These are phyloP conservation scores for Austropuccinia psidii DNA, from an alignment of 1,284 basidiomycete genomes.

Conservation along the genomic window DNA sequence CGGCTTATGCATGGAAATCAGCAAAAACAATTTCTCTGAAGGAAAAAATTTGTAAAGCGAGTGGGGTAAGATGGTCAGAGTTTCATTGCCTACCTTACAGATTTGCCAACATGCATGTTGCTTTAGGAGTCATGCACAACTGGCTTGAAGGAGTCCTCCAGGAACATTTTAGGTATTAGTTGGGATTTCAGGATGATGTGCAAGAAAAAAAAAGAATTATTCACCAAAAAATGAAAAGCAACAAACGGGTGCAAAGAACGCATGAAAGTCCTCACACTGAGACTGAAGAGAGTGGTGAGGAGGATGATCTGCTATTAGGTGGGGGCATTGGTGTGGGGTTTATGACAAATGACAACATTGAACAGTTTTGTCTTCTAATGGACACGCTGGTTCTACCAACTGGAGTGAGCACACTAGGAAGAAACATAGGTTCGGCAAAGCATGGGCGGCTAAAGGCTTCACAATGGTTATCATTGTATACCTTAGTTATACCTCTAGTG, in stretches of 20 bases:
- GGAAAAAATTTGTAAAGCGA: background rate
- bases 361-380: background rate
- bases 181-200: conserved; percentile 18
- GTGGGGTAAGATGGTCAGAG: conserved; percentile 9
- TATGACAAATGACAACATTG: background rate
- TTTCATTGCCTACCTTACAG: conserved; percentile 7
- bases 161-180: background rate
- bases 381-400: background rate
- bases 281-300: no score
- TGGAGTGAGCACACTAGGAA: background rate
- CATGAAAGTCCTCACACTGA: no score
- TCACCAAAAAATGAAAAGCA: background rate
- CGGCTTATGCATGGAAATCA: background rate
- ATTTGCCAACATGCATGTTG: background rate
- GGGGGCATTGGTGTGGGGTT: background rate
- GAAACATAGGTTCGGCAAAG: background rate
- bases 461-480: background rate
- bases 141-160: conserved; percentile 23
- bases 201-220: no score
- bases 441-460: background rate
- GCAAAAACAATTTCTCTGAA: background rate
- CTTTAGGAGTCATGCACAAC: conserved; percentile 21
- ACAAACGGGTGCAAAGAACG: no score
- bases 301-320: background rate
- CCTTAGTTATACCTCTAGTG: background rate